phyloP scores from a whole-genome alignment of 1,139 yeast genomes.

The Geotrichum histeridarum region DNA sequence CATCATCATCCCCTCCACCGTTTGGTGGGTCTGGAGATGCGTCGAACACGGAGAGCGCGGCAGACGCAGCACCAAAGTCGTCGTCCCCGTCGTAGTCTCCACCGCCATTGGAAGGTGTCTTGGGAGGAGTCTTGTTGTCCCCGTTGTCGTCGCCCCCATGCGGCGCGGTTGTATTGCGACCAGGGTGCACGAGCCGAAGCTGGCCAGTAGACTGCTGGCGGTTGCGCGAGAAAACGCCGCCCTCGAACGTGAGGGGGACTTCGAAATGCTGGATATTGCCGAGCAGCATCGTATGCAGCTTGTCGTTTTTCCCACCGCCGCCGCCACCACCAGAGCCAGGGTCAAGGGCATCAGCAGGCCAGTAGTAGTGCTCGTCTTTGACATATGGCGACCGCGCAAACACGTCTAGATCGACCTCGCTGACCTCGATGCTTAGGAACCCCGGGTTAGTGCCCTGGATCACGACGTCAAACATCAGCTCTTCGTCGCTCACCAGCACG shows the following conservation, averaged over 20 bases:
- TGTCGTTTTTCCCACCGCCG: conserved; percentile 24
- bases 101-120: conserved; percentile 20
- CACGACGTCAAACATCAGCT: conserved; percentile 69
- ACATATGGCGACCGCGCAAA: conserved; percentile 75
- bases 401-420: conserved; percentile 70
- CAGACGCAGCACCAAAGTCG: neutral
- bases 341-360: conserved; percentile 1
- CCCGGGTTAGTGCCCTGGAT: conserved; percentile 87
- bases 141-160: conserved; percentile 24
- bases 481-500: conserved; percentile 77
- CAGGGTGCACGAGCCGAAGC: conserved; percentile 70
- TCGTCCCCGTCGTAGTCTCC: conserved; percentile 12
- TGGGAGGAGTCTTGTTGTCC: conserved; percentile 14
- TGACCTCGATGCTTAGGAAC: conserved; percentile 56
- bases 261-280: conserved; percentile 68
- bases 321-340: conserved; percentile 7
- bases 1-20: neutral
- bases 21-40: neutral
- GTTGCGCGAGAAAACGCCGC: conserved; percentile 68
- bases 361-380: conserved; percentile 23
- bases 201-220: conserved; percentile 56
- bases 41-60: too few relatives aligned
- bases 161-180: conserved; percentile 53
- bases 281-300: conserved; percentile 57
- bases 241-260: conserved; percentile 67